Conservation (phyloP, 2,329 filamentous ascomycete species). For the Ceratocystis papillata region DNA sequence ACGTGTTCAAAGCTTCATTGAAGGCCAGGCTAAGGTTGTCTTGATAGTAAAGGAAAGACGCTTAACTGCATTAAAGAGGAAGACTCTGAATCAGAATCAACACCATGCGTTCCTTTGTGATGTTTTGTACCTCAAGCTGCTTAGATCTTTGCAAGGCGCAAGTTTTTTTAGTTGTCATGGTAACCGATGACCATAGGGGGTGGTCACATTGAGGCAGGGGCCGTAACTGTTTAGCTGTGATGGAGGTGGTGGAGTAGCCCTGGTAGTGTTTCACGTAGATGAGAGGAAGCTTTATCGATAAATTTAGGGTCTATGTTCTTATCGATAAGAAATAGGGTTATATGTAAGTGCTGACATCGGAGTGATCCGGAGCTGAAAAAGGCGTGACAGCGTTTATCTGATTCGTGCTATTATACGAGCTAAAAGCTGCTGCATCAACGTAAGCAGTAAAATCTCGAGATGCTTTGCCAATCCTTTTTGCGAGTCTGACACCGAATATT, state of each 20-base stretch:
- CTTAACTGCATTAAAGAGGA: background rate
- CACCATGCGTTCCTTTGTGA: background rate
- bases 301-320: background rate
- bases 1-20: conserved; percentile 9
- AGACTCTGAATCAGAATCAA: background rate
- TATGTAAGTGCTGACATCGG: background rate
- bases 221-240: background rate
- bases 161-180: conserved; percentile 9
- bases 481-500: background rate
- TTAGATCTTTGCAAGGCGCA: background rate
- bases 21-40: background rate
- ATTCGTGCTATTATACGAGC: too few species aligned
- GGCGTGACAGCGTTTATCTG: too few species aligned
- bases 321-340: background rate
- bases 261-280: background rate
- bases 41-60: background rate
- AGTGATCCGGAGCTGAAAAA: too few species aligned
- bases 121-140: background rate
- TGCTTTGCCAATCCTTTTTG: background rate
- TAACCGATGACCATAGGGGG: background rate
- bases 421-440: too few species aligned
- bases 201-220: background rate
- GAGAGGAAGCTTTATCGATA: background rate
- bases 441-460: too few species aligned
- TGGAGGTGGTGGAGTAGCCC: background rate